Evolutionary conservation across 176 grass and related monocot species (phyloP), one percentile per base, ranked within the genome.

Genomic region (Neostapfia colusana): DNA sequence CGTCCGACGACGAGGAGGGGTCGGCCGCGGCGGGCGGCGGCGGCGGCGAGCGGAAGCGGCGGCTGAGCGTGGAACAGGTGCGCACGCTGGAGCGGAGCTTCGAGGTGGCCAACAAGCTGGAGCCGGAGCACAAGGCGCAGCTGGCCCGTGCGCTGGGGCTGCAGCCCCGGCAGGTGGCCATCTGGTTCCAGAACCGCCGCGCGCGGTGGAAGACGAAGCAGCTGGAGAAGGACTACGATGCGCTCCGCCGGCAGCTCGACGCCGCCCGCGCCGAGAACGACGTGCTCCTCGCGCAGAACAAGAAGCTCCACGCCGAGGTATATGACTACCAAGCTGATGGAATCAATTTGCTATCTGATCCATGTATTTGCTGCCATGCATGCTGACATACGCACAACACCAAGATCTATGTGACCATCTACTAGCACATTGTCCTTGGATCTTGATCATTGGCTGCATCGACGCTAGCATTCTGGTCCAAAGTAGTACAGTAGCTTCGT

Each of bases 141-240:
- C 53, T 91, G 57, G 89, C 89, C 1, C 80, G 79, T 36, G 77
- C 82, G 42, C 71, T 91, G 11, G 89, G 85, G 24, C 51, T 91
- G 64, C 84, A 91, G 85, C 89, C 85, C 0, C 59, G 89, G 0
- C 89, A 91, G 80, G 89, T 91, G 14, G 89, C 89, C 35, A 87
- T 91, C 71, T 91, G 89, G 89, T 91, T 91, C 66, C 89, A 91
- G 76, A 91, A 91, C 58, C 89, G 89, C 5, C 89, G 89, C 27
- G 89, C 89, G 2, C 21, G 89, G 59, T 91, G 89, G 89, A 91
- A 91, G 85, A 91, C 85, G 2, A 91, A 88, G 76, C 72, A 83
- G 77, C 89, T 91, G 13, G 89, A 91, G 77, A 86, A 72, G 36
- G 89, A 91, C 72, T 91, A 73, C 51, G 71, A 86, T 42, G 57